Evolutionary conservation across 1,139 yeast species (phyloP).

Genomic region (Candida frijolesensis): DNA sequence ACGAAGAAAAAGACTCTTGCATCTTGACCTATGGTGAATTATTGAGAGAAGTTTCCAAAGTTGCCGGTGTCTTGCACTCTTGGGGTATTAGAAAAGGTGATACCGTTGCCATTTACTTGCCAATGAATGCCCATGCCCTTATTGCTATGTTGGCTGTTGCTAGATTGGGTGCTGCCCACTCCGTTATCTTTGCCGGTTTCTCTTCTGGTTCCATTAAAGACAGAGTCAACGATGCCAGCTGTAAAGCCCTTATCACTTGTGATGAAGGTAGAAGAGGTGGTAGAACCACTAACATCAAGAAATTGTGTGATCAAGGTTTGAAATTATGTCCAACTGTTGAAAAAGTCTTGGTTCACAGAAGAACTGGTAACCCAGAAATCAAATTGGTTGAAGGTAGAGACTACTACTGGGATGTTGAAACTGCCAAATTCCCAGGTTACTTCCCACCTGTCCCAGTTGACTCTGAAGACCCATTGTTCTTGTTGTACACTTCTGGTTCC

Average conservation of each 20-base stretch:
- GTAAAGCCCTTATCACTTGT: conserved; percentile 72
- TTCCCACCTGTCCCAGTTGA: conserved; percentile 60
- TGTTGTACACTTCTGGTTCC: conserved; percentile 69
- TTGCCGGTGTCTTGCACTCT: conserved; percentile 66
- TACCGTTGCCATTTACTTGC: conserved; percentile 82
- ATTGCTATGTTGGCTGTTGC: conserved; percentile 72
- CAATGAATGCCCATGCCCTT: conserved; percentile 84
- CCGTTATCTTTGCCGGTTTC: conserved; percentile 85
- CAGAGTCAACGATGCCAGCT: conserved; percentile 76
- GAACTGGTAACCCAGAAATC: conserved; percentile 70
- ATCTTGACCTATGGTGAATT: conserved; percentile 71
- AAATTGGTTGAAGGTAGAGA: conserved; percentile 67
- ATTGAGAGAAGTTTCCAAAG: conserved; percentile 65
- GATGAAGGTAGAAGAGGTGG: conserved; percentile 86
- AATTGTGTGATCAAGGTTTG: conserved; percentile 80
- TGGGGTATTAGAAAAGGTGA: conserved; percentile 80
- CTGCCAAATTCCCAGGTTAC: conserved; percentile 65
- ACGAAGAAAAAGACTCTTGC: conserved; percentile 67
- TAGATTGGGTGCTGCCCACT: conserved; percentile 80
- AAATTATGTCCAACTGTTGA: conserved; percentile 67
- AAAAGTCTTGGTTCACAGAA: conserved; percentile 69
- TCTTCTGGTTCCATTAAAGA: conserved; percentile 75
- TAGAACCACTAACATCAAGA: conserved; percentile 78
- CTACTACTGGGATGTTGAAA: conserved; percentile 81
- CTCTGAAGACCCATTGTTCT: conserved; percentile 64